Evolutionary conservation across 768 basidiomycete species (phyloP), one percentile per base, ranked within the genome.

Genomic region (Macrolepiota dolichaula): DNA sequence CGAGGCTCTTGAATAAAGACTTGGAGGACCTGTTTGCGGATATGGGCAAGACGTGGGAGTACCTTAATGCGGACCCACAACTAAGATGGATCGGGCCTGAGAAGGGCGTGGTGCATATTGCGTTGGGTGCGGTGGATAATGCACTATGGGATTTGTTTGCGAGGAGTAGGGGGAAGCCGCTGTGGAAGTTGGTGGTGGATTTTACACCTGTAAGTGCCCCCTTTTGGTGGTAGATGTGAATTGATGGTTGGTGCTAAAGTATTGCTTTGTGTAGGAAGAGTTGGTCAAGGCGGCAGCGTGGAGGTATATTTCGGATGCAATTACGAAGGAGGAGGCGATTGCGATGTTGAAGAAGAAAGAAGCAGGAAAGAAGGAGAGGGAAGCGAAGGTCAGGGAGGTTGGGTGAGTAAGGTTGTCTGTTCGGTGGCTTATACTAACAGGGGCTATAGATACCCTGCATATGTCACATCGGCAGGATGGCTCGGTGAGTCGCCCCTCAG

Each of bases 91-190:
- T 95, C 67, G 94, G 94, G 4, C 94, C 95, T 0, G 95, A 96
- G 71, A 96, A 96, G 73, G 96, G 96, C 55, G 93, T 98, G 2
- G 95, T 98, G 56, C 91, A 94, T 70, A 87, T 96, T 55, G 93
- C 94, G 2, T 83, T 91, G 0, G 92, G 85, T 4, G 92, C 93
- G 1, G 93, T 98, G 7, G 85, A 92, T 71, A 97, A 97, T 65
- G 96, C 95, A 0, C 68, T 96, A 1, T 98, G 96, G 96, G 96
- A 97, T 68, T 86, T 96, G 85, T 94, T 86, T 65, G 92, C 93
- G 2, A 84, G 88, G 51, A 79, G 87, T 27, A 76, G 88, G 65
- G 78, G 82, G 55, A 96, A 96, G 74, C 96, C 96, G 4, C 75
- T 97, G 2, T 98, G 96, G 96, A 96, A 97, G 71, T 81, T 98